Conservation (phyloP, 345 rosid species). For the Leavenworthia alabamica region DNA sequence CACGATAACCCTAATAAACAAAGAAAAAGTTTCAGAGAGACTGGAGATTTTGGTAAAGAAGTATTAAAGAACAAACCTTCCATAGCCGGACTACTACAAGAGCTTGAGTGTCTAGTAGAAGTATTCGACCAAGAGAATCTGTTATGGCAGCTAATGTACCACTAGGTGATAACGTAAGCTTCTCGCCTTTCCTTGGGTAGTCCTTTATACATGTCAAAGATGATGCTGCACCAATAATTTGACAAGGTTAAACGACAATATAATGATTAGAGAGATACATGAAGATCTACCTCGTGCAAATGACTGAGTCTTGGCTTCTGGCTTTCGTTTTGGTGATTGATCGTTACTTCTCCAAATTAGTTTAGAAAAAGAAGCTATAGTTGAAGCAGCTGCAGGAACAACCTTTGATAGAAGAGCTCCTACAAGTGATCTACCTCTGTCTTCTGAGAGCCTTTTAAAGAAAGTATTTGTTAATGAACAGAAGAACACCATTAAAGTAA, state of each 20-base stretch:
- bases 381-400: slow-evolving; percentile 85
- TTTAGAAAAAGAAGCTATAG: slow-evolving; percentile 84
- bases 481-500: not conserved
- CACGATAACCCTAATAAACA: slow-evolving; percentile 90
- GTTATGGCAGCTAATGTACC: slow-evolving; percentile 97
- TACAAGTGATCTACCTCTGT: slow-evolving; percentile 73
- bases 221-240: slow-evolving; percentile 56
- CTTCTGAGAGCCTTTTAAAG: slow-evolving; percentile 76
- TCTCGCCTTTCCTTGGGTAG: slow-evolving; percentile 92
- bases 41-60: too few species aligned
- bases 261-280: not conserved
- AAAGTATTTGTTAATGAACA: not conserved
- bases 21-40: too few species aligned
- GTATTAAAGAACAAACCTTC: slow-evolving; percentile 51
- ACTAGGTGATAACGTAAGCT: slow-evolving; percentile 80
- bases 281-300: slow-evolving; percentile 73
- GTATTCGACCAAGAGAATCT: slow-evolving; percentile 95
- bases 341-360: slow-evolving; percentile 82
- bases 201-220: slow-evolving; percentile 93
- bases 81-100: slow-evolving; percentile 89
- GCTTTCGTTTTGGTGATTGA: slow-evolving; percentile 40
- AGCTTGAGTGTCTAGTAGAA: slow-evolving; percentile 91
- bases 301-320: slow-evolving; percentile 73
- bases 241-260: not conserved
- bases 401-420: slow-evolving; percentile 92